Evolutionary conservation across 371 early-diverging fungal genomes (phyloP).

Genomic region (Rozella allomycis): DNA sequence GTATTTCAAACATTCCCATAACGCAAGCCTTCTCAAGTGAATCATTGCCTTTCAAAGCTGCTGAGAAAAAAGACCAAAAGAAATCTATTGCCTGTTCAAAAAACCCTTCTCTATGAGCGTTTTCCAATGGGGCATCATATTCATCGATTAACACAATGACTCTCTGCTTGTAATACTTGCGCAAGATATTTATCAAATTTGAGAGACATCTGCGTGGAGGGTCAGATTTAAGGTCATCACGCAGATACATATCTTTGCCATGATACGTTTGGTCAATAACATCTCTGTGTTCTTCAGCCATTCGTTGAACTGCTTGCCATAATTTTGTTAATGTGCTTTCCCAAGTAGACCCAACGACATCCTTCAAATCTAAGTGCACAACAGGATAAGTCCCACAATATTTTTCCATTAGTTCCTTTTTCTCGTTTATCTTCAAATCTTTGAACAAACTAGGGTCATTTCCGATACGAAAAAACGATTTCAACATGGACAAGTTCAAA

Average conservation of each 20-base stretch:
- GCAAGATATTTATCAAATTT: background rate
- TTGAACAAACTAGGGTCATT: background rate
- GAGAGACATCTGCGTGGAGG: no score
- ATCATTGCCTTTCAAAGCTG: background rate
- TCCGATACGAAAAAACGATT: background rate
- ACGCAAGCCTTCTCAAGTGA: background rate
- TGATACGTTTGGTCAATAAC: no score
- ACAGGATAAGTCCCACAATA: conserved; percentile 1
- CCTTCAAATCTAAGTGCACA: background rate
- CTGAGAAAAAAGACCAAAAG: background rate
- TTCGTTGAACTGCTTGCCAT: no score
- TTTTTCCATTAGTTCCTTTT: background rate
- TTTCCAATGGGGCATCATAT: background rate
- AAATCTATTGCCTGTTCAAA: background rate
- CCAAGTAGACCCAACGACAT: no score
- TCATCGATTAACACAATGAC: conserved; percentile 1
- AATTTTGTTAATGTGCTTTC: background rate
- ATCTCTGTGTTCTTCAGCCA: no score
- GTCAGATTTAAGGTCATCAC: no score
- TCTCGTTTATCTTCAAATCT: background rate
- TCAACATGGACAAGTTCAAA: background rate
- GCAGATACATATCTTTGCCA: no score
- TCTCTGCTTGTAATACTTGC: background rate
- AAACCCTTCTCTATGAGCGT: background rate
- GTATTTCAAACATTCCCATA: background rate